Conservation (phyloP, 2,329 filamentous ascomycete species). For the Arthrobotrys iridis region DNA sequence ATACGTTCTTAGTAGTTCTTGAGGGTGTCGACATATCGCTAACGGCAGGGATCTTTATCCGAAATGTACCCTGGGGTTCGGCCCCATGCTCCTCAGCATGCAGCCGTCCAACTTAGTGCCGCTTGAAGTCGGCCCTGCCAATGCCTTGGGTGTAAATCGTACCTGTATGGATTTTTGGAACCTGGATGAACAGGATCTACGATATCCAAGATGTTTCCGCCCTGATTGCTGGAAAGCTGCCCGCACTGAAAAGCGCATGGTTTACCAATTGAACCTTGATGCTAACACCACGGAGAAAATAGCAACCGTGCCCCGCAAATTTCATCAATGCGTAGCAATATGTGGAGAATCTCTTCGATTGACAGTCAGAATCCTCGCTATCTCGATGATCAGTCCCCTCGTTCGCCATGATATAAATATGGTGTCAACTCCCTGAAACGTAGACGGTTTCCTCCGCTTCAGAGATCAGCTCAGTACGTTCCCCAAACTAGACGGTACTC, state of each 20-base stretch:
- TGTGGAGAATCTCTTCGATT: conserved; percentile 25
- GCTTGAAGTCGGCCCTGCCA: not conserved
- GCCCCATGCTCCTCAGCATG: conserved; percentile 24
- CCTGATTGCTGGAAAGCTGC: conserved; percentile 42
- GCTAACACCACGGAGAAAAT: conserved; percentile 47
- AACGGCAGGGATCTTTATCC: conserved; percentile 40
- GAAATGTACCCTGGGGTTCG: conserved; percentile 49
- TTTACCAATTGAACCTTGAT: not conserved
- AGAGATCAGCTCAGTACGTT: conserved; percentile 38
- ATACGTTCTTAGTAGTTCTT: conserved; percentile 23
- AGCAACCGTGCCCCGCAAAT: conserved; percentile 51
- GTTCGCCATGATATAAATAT: conserved; percentile 38
- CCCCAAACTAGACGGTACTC: conserved; percentile 9
- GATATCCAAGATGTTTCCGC: not conserved
- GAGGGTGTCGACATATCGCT: conserved; percentile 3
- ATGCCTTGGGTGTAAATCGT: not conserved
- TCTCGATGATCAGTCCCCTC: not conserved
- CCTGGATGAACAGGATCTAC: conserved; percentile 20
- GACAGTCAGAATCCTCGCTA: not conserved
- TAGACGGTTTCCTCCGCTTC: conserved; percentile 22
- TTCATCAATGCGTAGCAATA: conserved; percentile 11
- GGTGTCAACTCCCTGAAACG: conserved; percentile 31
- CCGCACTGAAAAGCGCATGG: not conserved
- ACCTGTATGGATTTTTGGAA: not conserved
- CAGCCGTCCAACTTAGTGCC: not conserved